Evolutionary conservation across 1,284 basidiomycete genomes (phyloP), one percentile per base, ranked within the genome.

Genomic region (Waitea zeae): DNA sequence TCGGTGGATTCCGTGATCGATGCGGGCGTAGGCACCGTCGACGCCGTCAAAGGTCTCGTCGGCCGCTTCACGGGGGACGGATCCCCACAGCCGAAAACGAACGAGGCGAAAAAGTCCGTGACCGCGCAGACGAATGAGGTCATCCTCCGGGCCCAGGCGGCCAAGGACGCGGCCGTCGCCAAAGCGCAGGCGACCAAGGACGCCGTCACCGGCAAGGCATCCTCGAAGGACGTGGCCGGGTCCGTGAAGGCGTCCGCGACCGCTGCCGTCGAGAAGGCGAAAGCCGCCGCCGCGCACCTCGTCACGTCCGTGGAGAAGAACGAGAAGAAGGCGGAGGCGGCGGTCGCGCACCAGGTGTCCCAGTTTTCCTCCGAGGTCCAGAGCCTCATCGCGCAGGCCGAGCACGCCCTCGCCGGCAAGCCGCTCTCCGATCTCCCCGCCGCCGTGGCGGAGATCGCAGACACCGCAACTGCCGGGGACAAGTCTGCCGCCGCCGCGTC

Each of bases 331-430:
- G 49, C 55, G 28, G 63, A 63, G 41, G 59, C 57, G 2, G 58
- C 50, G 1, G 59, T 57, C 17, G 62, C 58, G 43, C 59, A 72
- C 45, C 59, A 65, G 41, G 54, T 59, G 0, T 57, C 59, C 9
- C 61, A 70, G 44, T 62, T 72, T 34, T 64, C 70, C 2, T 65
- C 70, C 15, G 79, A 75, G 37, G 58, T 82, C 3, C 61, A 69
- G 36, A 72, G 74, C 3, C 62, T 86, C 20, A 64, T 81, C 3
- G 52, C 53, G 27, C 64, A 74, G 46, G 82, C 77, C 0, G 81
- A 90, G 52, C 70, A 59, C 31, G 79, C 72, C 1, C 54, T 83
- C 39, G 58, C 61, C 31, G 59, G 54, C 22, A 67, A 65, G 43
- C 46, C n/a, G 7, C 24, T 50, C 2, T 35, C 49, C 13, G 52